These are phyloP conservation scores for Kentomonas sorsogonicus DNA, from an alignment of 208 protist genomes.

Conservation along the genomic window DNA sequence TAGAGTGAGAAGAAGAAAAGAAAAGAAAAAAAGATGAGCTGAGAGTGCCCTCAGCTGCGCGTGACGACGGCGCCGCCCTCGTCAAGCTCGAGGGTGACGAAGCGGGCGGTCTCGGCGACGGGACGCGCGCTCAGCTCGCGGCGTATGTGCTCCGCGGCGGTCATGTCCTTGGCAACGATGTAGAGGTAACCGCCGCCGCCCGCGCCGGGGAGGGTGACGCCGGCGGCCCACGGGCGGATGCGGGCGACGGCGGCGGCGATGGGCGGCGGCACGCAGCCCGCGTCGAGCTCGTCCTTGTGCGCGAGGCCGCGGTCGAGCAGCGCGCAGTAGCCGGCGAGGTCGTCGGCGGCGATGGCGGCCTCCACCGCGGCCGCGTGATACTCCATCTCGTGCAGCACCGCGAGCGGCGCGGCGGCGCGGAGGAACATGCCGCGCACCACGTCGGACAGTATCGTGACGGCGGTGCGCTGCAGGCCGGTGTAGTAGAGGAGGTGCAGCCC, in stretches of 20 bases:
- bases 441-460: conserved; percentile 39
- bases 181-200: conserved; percentile 67
- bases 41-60: too few species aligned
- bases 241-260: conserved; percentile 34
- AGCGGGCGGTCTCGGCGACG: conserved; percentile 38
- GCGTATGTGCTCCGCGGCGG: conserved; percentile 28
- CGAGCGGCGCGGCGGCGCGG: conserved; percentile 21
- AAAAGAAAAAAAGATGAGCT: too few species aligned
- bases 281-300: conserved; percentile 47
- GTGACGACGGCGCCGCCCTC: too few species aligned
- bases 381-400: conserved; percentile 35
- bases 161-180: conserved; percentile 48
- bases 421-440: conserved; percentile 40
- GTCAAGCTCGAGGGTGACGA: conserved; percentile 61
- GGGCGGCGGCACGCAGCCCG: conserved; percentile 22
- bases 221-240: conserved; percentile 36
- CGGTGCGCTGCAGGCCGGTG: conserved; percentile 47
- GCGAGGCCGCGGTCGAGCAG: conserved; percentile 36
- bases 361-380: conserved; percentile 30
- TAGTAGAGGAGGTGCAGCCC: conserved; percentile 51
- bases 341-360: conserved; percentile 29
- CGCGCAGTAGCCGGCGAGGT: conserved; percentile 31
- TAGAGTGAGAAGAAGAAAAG: too few species aligned
- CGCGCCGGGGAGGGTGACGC: conserved; percentile 45
- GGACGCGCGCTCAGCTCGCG: conserved; percentile 24